These are phyloP conservation scores for Cornus controversa DNA, from an alignment of 148 eudicot species.

Conservation along the genomic window DNA sequence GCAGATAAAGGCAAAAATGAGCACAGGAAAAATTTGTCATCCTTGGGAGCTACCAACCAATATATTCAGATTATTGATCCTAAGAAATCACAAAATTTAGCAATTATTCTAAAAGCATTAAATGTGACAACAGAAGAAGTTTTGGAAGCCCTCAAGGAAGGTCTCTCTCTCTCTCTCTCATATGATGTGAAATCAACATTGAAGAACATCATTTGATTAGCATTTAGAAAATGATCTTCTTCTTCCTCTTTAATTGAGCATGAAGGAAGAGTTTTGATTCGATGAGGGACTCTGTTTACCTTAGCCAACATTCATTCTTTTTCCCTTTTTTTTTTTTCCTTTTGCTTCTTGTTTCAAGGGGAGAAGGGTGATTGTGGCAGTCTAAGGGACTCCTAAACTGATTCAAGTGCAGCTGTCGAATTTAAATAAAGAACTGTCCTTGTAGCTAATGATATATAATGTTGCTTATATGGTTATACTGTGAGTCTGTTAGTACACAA, in stretches of 20 bases:
- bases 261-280: not conserved
- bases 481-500: not conserved
- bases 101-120: conserved; percentile 61
- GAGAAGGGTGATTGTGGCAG: too few species aligned
- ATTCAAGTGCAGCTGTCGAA: not conserved
- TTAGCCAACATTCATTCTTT: not conserved
- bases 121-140: conserved; percentile 68
- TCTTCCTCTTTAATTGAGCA: not conserved
- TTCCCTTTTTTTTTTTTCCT: not conserved
- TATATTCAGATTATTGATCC: conserved; percentile 56
- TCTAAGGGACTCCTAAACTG: not conserved
- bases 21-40: conserved; percentile 39
- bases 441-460: not conserved
- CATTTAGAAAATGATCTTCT: not conserved
- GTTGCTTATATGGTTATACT: not conserved
- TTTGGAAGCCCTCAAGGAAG: conserved; percentile 62
- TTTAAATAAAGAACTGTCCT: not conserved
- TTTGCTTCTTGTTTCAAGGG: not conserved
- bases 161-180: conserved; percentile 23
- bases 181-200: not conserved
- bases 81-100: conserved; percentile 66
- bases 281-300: not conserved
- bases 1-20: conserved; percentile 46
- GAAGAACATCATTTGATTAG: not conserved
- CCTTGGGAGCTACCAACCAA: conserved; percentile 37